Evolutionary conservation across 2,329 filamentous ascomycete genomes (phyloP).

Genomic region (Colletotrichum spaethianum): DNA sequence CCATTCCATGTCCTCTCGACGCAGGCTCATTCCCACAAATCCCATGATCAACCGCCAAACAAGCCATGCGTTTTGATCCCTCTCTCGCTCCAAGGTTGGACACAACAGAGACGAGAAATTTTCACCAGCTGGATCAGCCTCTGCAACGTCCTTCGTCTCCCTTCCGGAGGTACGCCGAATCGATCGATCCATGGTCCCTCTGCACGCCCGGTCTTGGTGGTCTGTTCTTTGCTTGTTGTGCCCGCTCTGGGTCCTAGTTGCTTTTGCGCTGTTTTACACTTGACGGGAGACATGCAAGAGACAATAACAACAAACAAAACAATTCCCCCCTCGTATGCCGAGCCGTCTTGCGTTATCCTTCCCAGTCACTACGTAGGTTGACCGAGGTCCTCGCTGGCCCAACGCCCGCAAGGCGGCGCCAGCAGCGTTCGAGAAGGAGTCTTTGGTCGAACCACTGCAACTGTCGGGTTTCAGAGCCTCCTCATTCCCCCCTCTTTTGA

Average conservation of each 20-base stretch:
- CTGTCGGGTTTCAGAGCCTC: conserved; percentile 2
- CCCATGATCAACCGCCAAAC: conserved; percentile 27
- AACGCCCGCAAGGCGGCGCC: neutral
- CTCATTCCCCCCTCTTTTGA: neutral
- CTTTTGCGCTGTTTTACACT: conserved; percentile 26
- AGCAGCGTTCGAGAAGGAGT: conserved; percentile 13
- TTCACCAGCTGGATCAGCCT: conserved; percentile 17
- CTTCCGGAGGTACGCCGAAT: conserved; percentile 18
- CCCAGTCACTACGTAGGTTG: neutral
- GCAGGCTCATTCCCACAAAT: conserved; percentile 13
- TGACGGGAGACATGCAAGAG: conserved; percentile 22
- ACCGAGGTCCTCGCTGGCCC: neutral
- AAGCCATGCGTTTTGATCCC: conserved; percentile 31
- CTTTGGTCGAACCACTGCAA: conserved; percentile 11
- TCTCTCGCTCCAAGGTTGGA: conserved; percentile 6
- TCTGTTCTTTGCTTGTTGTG: conserved; percentile 25
- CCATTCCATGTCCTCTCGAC: neutral
- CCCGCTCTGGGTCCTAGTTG: conserved; percentile 13
- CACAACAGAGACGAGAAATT: neutral
- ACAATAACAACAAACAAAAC: conserved; percentile 29
- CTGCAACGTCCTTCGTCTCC: conserved; percentile 6
- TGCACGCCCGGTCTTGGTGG: conserved; percentile 24
- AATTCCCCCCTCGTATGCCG: neutral
- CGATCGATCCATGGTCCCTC: conserved; percentile 31
- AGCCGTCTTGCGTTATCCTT: neutral